Base-by-base conservation (phyloP, 2,329 filamentous ascomycete species). In the Nothophaeocryptopus gaeumannii region DNA sequence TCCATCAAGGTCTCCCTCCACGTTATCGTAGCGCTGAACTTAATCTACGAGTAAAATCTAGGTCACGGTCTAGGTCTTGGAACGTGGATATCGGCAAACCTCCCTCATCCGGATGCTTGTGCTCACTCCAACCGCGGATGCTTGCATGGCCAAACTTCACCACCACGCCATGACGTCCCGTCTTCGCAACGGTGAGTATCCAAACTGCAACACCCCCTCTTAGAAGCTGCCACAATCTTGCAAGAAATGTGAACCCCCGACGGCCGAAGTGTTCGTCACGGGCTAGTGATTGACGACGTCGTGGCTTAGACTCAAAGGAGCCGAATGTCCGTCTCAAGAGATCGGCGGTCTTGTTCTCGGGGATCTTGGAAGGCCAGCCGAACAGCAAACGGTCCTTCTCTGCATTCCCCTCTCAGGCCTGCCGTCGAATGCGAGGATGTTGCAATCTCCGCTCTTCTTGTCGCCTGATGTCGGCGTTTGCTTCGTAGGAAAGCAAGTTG, bases 331-430 rank as follows among this genome's bases (percentile, higher is more conserved):
- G 39, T 42, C 13, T 14, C n/a, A 38, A 38, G 39, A 32, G 39
- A 13, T 43, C 30, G 34, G 13, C 40, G 40, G 40, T 32, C 8
- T 34, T 43, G 40, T 43, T 43, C 16, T 43, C 40, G 40, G 40
- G 26, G 40, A 43, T 43, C 29, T 26, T 26, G 4, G 20, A 26
- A 26, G 20, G 20, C 20, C 20, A 26, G 20, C 20, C 20, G 20
- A 26, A 26, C 20, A 26, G 20, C 20, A 26, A 26, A 26, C 20
- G 20, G 20, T 26, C 8, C n/a, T 43, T 38, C 36, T 38, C n/a
- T 10, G 12, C 9, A 11, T 34, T 20, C n/a, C 14, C 26, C 30
- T 15, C 10, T 11, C n/a, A 43, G 40, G n/a, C 13, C 30, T 10
- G 30, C 40, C 26, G 32, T 43, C 34, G 14, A 32, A 11, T 8